Percentiles rank a stretch among this genome's conserved stretches.
These are phyloP conservation scores for Penicillium salamii DNA, from an alignment of 495 filamentous ascomycete genomes.

Conservation along the genomic window DNA sequence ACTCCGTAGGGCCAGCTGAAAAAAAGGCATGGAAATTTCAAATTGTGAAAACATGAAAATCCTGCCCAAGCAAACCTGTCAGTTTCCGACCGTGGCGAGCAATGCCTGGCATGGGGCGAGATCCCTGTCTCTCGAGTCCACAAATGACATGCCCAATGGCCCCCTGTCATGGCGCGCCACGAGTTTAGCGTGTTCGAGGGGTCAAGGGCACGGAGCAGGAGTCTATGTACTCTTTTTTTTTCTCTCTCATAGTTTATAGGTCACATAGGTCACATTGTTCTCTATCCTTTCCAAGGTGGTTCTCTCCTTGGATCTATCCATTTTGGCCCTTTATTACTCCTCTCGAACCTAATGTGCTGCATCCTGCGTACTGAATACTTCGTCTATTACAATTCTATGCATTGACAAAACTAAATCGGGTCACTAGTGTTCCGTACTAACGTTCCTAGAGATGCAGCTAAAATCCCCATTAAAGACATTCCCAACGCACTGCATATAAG, in stretches of 20 bases:
- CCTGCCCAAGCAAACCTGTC: slow-evolving; percentile 12
- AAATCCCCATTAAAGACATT: too few relatives aligned
- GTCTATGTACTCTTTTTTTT: too few relatives aligned
- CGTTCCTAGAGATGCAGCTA: too few relatives aligned
- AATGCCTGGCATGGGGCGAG: slow-evolving; percentile 3
- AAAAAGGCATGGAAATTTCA: slow-evolving; percentile 24
- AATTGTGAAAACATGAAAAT: too few relatives aligned
- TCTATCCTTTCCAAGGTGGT: background rate
- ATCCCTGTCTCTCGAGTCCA: background rate
- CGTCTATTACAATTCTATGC: too few relatives aligned
- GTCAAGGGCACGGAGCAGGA: too few relatives aligned
- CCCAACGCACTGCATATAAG: slow-evolving; percentile 12
- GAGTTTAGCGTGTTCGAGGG: slow-evolving; percentile 22
- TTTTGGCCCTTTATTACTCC: slow-evolving; percentile 3
- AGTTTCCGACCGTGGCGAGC: slow-evolving; percentile 10
- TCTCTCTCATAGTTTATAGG: too few relatives aligned
- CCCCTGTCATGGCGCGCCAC: slow-evolving; percentile 22
- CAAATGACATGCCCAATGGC: slow-evolving; percentile 19
- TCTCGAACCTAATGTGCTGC: too few relatives aligned
- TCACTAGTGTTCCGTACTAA: too few relatives aligned
- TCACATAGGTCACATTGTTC: slow-evolving; percentile 13
- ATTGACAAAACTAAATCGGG: too few relatives aligned
- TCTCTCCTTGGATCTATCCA: slow-evolving; percentile 14
- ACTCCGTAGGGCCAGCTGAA: too few relatives aligned
- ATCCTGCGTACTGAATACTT: too few relatives aligned